Conservation (phyloP, 352 stramenopile species). For the Blastocystis sp. region DNA sequence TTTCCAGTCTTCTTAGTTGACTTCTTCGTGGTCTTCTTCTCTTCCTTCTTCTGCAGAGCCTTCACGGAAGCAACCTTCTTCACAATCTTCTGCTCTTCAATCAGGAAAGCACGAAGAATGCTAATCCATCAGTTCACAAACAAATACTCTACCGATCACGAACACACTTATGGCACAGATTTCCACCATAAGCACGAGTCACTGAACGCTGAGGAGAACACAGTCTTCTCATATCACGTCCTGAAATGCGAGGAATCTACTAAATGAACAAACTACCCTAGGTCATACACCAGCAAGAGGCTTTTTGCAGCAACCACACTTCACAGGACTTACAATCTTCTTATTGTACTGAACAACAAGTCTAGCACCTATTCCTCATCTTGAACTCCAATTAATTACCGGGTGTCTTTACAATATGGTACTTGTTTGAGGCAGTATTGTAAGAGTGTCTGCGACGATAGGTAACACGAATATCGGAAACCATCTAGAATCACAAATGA, state of each 20-base stretch:
- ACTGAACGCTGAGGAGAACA: conserved; percentile 89
- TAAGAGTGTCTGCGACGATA: conserved; percentile 93
- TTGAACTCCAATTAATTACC: conserved; percentile 74
- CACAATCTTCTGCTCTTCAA: conserved; percentile 99
- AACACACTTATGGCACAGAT: conserved; percentile 86
- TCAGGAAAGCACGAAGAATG: conserved; percentile 95
- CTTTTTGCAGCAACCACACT: conserved; percentile 93
- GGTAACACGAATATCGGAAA: conserved; percentile 89
- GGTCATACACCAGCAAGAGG: conserved; percentile 76
- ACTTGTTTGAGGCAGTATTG: conserved; percentile 88
- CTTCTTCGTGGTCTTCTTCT: conserved; percentile 55
- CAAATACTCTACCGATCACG: conserved; percentile 76
- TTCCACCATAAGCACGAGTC: conserved; percentile 91
- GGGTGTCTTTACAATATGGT: conserved; percentile 90
- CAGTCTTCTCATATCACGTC: conserved; percentile 78
- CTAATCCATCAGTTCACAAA: conserved; percentile 64
- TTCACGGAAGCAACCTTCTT: conserved; percentile 97
- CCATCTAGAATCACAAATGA: conserved; percentile 73
- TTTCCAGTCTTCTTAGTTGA: not conserved
- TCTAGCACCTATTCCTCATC: conserved; percentile 77
- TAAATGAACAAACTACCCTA: conserved; percentile 64
- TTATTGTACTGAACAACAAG: conserved; percentile 89
- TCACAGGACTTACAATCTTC: conserved; percentile 87
- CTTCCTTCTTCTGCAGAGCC: conserved; percentile 76
- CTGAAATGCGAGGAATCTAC: conserved; percentile 68